These are phyloP conservation scores for Boletales sp. DNA, from an alignment of 768 basidiomycete genomes.

Conservation along the genomic window DNA sequence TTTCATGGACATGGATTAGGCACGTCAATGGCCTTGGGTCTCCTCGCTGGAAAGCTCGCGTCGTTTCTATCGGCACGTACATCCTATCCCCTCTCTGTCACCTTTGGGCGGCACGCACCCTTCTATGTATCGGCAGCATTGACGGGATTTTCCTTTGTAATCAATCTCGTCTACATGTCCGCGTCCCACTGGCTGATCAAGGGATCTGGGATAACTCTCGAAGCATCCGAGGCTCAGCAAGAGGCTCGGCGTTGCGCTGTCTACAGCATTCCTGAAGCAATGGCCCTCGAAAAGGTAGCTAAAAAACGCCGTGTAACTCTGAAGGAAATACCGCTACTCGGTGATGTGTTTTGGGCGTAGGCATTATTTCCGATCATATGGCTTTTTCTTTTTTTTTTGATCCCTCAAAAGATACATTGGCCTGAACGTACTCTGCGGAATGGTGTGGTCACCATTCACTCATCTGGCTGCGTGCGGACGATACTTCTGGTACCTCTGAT, in stretches of 20 bases:
- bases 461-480: slow-evolving; percentile 66
- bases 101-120: slow-evolving; percentile 65
- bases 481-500: neutral
- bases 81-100: slow-evolving; percentile 70
- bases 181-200: slow-evolving; percentile 63
- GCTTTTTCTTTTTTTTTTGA: slow-evolving; percentile 3
- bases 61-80: slow-evolving; percentile 75
- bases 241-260: slow-evolving; percentile 48
- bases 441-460: slow-evolving; percentile 75
- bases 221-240: slow-evolving; percentile 56
- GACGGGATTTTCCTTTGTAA: slow-evolving; percentile 59
- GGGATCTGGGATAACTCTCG: slow-evolving; percentile 58
- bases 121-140: slow-evolving; percentile 68
- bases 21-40: slow-evolving; percentile 75
- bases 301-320: slow-evolving; percentile 61
- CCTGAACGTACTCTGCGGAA: slow-evolving; percentile 71
- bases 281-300: slow-evolving; percentile 62
- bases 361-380: slow-evolving; percentile 18
- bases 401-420: slow-evolving; percentile 55
- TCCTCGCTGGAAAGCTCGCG: slow-evolving; percentile 75
- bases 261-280: slow-evolving; percentile 50
- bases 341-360: slow-evolving; percentile 78
- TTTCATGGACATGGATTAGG: slow-evolving; percentile 75
- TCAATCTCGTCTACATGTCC: slow-evolving; percentile 66
- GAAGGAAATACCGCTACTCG: slow-evolving; percentile 58